phyloP scores from a whole-genome alignment of 768 basidiomycete genomes.

The Naganishia friedmannii region DNA sequence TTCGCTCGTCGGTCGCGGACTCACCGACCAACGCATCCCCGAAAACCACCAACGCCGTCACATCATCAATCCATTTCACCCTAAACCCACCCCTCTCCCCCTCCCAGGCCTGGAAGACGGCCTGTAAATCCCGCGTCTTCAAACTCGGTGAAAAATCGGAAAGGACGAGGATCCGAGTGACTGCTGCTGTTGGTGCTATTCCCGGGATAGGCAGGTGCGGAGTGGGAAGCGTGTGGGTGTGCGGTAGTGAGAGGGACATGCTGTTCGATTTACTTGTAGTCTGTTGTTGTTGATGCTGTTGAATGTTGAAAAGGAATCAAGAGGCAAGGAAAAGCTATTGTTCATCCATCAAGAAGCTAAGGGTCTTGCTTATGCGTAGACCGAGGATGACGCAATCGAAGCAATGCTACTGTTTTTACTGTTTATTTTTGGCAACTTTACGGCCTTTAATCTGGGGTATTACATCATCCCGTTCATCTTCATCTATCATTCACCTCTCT shows the following conservation, averaged over 20 bases:
- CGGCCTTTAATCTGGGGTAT: too few relatives aligned
- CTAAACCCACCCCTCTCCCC: slow-evolving; percentile 84
- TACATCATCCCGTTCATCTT: too few relatives aligned
- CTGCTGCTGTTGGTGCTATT: slow-evolving; percentile 72
- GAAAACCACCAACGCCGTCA: slow-evolving; percentile 90
- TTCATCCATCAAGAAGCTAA: too few relatives aligned
- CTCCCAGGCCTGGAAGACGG: slow-evolving; percentile 86
- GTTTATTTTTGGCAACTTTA: too few relatives aligned
- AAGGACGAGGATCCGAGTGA: slow-evolving; percentile 88
- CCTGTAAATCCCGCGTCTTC: slow-evolving; percentile 94
- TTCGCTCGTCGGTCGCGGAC: slow-evolving; percentile 49
- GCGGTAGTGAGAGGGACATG: slow-evolving; percentile 27
- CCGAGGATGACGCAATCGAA: too few relatives aligned
- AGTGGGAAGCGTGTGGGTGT: slow-evolving; percentile 9
- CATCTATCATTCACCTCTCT: not conserved
- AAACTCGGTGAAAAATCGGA: slow-evolving; percentile 92
- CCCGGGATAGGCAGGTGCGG: slow-evolving; percentile 10
- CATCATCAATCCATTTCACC: slow-evolving; percentile 99
- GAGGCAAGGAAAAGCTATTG: too few relatives aligned
- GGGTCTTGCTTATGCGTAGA: too few relatives aligned
- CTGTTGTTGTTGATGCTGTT: not conserved
- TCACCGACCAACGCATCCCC: slow-evolving; percentile 81
- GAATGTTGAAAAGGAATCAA: not conserved
- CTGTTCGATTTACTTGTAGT: not conserved
- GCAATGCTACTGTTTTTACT: too few relatives aligned